phyloP scores from a whole-genome alignment of 306 rosid species.

The Cucumis hystrix region DNA sequence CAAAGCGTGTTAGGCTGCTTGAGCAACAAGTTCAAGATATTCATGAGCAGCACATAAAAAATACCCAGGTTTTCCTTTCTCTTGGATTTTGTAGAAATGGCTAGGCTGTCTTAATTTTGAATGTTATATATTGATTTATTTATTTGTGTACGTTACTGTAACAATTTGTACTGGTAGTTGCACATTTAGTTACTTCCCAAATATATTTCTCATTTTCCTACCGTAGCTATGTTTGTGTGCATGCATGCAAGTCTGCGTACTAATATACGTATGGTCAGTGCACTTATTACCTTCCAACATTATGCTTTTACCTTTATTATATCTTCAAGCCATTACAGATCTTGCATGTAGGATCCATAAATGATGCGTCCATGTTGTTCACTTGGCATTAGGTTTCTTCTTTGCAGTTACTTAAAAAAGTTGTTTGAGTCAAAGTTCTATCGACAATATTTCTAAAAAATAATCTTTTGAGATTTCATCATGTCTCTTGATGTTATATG shows the following conservation, averaged over 20 bases:
- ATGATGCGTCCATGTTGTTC: neutral
- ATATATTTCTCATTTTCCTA: neutral
- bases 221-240: neutral
- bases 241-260: neutral
- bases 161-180: neutral
- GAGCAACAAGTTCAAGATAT: constrained; percentile 53
- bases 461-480: neutral
- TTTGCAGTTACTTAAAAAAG: neutral
- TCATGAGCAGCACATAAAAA: constrained; percentile 46
- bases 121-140: neutral
- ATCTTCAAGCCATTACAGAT: neutral
- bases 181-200: neutral
- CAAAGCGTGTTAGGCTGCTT: constrained; percentile 23
- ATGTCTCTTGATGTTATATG: neutral
- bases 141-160: too few relatives aligned
- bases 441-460: neutral
- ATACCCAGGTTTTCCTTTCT: constrained; percentile 54
- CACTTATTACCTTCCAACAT: neutral
- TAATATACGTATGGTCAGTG: neutral
- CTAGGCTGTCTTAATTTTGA: neutral
- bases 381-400: neutral
- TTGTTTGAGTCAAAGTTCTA: neutral
- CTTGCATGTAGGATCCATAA: neutral
- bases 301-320: neutral
- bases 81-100: constrained; percentile 1